These are phyloP conservation scores for Rhynchospora breviuscula DNA, from an alignment of 176 grass and related monocot genomes.

Conservation along the genomic window DNA sequence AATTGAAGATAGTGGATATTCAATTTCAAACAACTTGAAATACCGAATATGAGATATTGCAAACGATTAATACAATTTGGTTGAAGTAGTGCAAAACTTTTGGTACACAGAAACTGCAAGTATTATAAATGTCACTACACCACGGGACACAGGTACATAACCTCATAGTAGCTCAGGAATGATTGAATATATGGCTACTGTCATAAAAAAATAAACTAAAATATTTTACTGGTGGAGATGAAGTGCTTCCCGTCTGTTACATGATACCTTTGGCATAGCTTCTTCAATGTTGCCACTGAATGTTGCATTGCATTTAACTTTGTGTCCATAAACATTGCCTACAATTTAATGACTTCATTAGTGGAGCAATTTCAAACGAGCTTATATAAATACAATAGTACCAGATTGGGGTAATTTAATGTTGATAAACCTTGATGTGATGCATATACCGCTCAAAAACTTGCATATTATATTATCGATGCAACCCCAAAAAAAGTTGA, in stretches of 20 bases:
- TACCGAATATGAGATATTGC: background rate
- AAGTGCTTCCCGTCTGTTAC: slow-evolving; percentile 37
- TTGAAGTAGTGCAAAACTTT: background rate
- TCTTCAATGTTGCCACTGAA: slow-evolving; percentile 57
- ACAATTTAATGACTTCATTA: slow-evolving; percentile 25
- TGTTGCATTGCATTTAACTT: slow-evolving; percentile 91
- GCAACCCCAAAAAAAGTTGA: background rate
- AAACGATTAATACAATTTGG: background rate
- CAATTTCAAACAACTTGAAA: background rate
- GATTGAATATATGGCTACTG: background rate
- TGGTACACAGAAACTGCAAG: background rate
- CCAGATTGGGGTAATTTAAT: background rate
- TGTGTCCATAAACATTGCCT: slow-evolving; percentile 98
- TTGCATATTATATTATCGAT: background rate
- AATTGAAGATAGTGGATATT: background rate
- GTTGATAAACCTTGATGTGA: background rate
- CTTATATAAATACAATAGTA: background rate
- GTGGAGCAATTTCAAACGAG: background rate
- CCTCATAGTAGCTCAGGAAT: background rate
- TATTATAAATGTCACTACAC: too few species aligned
- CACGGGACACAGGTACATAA: too few species aligned
- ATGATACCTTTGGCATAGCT: slow-evolving; percentile 68
- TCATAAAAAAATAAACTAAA: background rate
- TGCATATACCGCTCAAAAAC: background rate
- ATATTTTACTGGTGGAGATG: slow-evolving; percentile 19